Evolutionary conservation across 805 yeast species (phyloP).

Genomic region (Millerozyma acaciae): DNA sequence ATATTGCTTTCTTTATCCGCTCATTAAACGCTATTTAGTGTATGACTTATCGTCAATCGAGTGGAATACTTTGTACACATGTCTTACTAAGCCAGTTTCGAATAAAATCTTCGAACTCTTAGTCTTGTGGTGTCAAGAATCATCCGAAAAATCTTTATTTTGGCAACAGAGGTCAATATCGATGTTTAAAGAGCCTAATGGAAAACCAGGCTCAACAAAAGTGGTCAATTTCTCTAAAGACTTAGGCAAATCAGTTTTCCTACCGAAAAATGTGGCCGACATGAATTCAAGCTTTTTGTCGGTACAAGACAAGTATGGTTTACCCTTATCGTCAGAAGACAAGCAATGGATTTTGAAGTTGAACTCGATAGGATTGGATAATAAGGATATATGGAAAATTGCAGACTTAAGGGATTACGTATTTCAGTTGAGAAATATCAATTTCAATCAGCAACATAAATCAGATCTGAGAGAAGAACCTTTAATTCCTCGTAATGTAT

Average conservation of each 20-base stretch:
- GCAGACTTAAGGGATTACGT: constrained; percentile 68
- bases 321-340: constrained; percentile 58
- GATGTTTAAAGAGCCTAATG: constrained; percentile 11
- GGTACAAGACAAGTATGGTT: constrained; percentile 8
- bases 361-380: constrained; percentile 67
- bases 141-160: constrained; percentile 61
- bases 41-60: constrained; percentile 70
- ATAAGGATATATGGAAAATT: constrained; percentile 78
- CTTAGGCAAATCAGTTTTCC: constrained; percentile 34
- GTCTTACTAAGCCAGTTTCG: constrained; percentile 64
- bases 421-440: constrained; percentile 46
- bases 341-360: constrained; percentile 69
- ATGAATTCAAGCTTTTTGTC: constrained; percentile 3
- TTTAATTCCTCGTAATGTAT: constrained; percentile 31
- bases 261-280: constrained; percentile 14
- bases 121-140: constrained; percentile 66
- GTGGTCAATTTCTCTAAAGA: constrained; percentile 28
- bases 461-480: too few relatives aligned
- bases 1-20: constrained; percentile 79
- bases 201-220: constrained; percentile 12
- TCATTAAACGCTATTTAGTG: constrained; percentile 68
- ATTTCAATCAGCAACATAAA: too few relatives aligned
- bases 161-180: constrained; percentile 55
- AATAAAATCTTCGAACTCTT: constrained; percentile 61
- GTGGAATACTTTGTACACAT: constrained; percentile 63